Conservation (phyloP, 176 grass and related monocot genomes). For the Carex scoparia region DNA sequence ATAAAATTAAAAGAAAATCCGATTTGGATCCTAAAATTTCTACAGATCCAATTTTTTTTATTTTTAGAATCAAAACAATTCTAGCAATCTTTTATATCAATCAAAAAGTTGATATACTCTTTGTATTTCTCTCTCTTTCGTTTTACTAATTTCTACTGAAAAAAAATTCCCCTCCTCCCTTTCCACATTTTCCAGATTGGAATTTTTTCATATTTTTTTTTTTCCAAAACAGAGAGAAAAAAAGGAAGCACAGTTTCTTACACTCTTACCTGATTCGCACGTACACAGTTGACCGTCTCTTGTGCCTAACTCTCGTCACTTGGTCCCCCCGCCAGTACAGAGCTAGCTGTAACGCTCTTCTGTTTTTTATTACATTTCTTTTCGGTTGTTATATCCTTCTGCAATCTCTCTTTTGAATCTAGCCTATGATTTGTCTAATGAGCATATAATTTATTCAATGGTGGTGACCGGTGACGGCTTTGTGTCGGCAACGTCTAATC, state of each 20-base stretch:
- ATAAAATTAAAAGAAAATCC: too few relatives aligned
- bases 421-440: not conserved
- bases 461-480: not conserved
- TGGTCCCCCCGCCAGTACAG: slow-evolving; percentile 10
- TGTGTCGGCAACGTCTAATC: slow-evolving; percentile 11
- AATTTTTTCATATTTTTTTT: not conserved
- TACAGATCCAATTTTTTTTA: too few relatives aligned
- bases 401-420: not conserved
- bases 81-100: too few relatives aligned
- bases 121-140: too few relatives aligned
- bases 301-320: not conserved
- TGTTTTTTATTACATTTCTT: not conserved
- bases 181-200: slow-evolving; percentile 1
- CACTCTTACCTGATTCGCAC: not conserved
- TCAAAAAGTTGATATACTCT: too few relatives aligned
- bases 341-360: slow-evolving; percentile 5
- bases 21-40: too few relatives aligned
- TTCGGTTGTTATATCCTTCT: not conserved
- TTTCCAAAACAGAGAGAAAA: not conserved
- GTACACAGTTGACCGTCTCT: slow-evolving; percentile 14
- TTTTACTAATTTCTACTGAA: too few relatives aligned
- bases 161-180: not conserved
- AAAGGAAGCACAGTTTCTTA: not conserved
- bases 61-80: too few relatives aligned
- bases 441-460: not conserved